A percentile compares a stretch with the other conserved stretches of the same genome.
Conservation (phyloP, 2,329 filamentous ascomycete species). For the Fusarium pseudograminearum region DNA sequence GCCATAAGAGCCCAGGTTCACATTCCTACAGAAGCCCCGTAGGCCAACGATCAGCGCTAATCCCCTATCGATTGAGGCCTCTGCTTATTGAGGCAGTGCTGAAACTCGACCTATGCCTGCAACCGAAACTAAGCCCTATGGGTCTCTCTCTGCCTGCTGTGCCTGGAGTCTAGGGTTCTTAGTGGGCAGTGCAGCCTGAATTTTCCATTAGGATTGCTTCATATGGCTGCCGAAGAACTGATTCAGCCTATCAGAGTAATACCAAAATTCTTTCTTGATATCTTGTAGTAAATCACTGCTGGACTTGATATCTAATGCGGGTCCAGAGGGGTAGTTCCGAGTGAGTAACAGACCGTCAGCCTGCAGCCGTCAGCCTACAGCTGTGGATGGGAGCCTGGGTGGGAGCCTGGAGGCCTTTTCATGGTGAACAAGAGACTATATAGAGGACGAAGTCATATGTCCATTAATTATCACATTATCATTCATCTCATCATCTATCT, state of each 20-base stretch:
- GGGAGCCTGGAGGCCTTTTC: background rate
- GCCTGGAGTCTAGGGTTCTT: conserved; percentile 23
- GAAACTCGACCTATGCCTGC: background rate
- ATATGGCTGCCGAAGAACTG: background rate
- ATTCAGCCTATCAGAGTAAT: background rate
- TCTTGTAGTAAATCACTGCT: background rate
- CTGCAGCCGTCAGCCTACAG: background rate
- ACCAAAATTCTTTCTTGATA: no score
- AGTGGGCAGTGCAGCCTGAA: conserved; percentile 22
- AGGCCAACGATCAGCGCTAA: background rate
- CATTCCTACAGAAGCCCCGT: background rate
- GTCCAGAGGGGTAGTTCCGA: conserved; percentile 7
- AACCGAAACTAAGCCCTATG: conserved; percentile 19
- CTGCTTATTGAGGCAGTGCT: conserved; percentile 2
- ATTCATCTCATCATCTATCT: background rate
- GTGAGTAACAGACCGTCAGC: conserved; percentile 35
- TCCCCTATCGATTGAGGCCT: background rate
- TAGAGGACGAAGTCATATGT: background rate
- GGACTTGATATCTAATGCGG: background rate
- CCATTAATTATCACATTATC: background rate
- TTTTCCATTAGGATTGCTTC: background rate
- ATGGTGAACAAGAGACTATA: conserved; percentile 12
- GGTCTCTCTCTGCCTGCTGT: conserved; percentile 5
- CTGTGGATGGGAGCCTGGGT: background rate
- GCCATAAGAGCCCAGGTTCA: background rate